These are phyloP conservation scores for Hansfordia pulvinata DNA, from an alignment of 2,329 filamentous ascomycete species.

Conservation along the genomic window DNA sequence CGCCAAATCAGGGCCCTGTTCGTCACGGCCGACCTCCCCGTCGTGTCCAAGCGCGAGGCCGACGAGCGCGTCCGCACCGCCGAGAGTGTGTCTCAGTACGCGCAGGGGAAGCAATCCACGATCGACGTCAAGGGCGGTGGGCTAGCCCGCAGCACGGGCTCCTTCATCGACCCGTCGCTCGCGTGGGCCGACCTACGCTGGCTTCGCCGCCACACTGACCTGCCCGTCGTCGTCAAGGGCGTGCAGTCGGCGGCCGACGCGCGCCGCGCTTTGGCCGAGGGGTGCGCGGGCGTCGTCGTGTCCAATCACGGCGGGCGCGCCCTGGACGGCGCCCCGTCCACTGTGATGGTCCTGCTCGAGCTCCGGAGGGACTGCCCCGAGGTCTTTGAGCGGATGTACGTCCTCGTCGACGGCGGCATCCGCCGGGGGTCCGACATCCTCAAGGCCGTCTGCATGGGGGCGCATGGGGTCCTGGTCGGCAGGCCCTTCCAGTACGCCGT, in stretches of 20 bases:
- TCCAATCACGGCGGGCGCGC: constrained; percentile 39
- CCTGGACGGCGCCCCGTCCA: constrained; percentile 28
- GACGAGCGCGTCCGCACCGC: constrained; percentile 6
- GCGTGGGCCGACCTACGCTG: constrained; percentile 5
- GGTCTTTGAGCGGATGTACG: constrained; percentile 25
- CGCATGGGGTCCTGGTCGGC: constrained; percentile 29
- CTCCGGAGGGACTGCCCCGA: constrained; percentile 26
- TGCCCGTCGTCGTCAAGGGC: constrained; percentile 21
- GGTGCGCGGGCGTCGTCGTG: constrained; percentile 29
- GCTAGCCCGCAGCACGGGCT: constrained; percentile 2
- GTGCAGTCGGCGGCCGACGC: constrained; percentile 18
- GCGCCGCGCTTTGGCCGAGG: constrained; percentile 22
- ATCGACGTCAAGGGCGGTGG: constrained; percentile 3
- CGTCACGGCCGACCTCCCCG: constrained; percentile 4
- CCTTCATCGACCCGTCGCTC: constrained; percentile 4
- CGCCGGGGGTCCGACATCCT: constrained; percentile 31
- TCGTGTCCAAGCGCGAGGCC: constrained; percentile 6
- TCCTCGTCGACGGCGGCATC: constrained; percentile 33
- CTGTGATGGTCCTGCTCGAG: constrained; percentile 28
- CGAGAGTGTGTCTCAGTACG: no score
- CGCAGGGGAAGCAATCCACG: not conserved
- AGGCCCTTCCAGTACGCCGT: constrained; percentile 28
- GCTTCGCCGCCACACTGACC: no score
- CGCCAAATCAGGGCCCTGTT: constrained; percentile 5
- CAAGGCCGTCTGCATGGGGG: constrained; percentile 31